Evolutionary conservation across 225 moss, liverwort and hornwort species (phyloP).

Genomic region (Asterella californica): DNA sequence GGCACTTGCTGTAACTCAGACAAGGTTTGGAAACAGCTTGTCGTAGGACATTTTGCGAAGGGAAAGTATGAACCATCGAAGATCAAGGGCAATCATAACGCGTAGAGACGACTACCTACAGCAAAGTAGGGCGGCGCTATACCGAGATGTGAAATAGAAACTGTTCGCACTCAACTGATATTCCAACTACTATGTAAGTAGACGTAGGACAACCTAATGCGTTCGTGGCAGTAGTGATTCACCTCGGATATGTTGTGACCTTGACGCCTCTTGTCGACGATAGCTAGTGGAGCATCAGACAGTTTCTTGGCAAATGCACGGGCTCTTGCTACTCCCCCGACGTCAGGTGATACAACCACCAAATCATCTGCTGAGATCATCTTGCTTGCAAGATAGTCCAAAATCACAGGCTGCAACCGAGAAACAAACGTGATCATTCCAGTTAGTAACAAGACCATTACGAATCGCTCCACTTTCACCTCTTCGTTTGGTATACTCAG

Average conservation of each 20-base stretch:
- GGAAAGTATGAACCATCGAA: background rate
- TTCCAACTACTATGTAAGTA: background rate
- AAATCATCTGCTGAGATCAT: conserved; percentile 91
- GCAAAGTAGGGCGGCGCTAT: background rate
- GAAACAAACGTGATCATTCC: background rate
- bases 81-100: background rate
- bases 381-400: conserved; percentile 97
- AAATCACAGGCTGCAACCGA: conserved; percentile 72
- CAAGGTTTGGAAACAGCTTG: background rate
- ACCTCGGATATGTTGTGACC: conserved; percentile 92
- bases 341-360: conserved; percentile 95
- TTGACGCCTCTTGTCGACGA: conserved; percentile 97
- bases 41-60: background rate
- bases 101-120: background rate
- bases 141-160: background rate
- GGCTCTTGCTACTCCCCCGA: conserved; percentile 91
- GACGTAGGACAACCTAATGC: background rate
- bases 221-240: background rate
- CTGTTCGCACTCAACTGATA: background rate
- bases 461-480: background rate
- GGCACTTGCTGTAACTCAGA: background rate
- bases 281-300: conserved; percentile 93
- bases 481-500: background rate
- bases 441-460: background rate
- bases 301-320: conserved; percentile 96